These are phyloP conservation scores for Aspergillus kassunensis DNA, from an alignment of 495 filamentous ascomycete species.

Conservation along the genomic window DNA sequence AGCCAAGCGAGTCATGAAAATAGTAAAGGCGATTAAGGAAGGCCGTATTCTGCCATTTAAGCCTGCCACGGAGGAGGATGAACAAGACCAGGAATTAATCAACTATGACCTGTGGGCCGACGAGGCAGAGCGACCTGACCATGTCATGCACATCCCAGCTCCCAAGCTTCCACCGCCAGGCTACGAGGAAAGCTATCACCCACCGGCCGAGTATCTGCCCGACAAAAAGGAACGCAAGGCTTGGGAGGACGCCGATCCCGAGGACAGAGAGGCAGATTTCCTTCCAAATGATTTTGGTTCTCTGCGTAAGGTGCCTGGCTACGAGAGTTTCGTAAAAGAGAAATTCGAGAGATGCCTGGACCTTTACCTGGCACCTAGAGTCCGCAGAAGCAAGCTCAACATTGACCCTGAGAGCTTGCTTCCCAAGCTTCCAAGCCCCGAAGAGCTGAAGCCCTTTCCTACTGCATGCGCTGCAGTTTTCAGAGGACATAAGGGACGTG, in stretches of 20 bases:
- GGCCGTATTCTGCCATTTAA: conserved; percentile 91
- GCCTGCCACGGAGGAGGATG: conserved; percentile 68
- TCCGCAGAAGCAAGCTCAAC: conserved; percentile 89
- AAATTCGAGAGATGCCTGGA: conserved; percentile 94
- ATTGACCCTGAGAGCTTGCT: conserved; percentile 93
- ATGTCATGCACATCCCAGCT: conserved; percentile 93
- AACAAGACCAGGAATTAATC: conserved; percentile 63
- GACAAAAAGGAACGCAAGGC: conserved; percentile 74
- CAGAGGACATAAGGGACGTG: conserved; percentile 82
- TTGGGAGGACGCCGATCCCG: conserved; percentile 87
- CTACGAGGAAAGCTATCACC: conserved; percentile 93
- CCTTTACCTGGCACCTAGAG: conserved; percentile 87
- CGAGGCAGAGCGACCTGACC: conserved; percentile 75
- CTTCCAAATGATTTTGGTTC: conserved; percentile 76
- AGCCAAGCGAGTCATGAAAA: conserved; percentile 94
- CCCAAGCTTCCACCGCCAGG: conserved; percentile 92
- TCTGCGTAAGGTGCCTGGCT: conserved; percentile 89
- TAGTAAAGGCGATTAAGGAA: conserved; percentile 91
- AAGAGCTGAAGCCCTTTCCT: conserved; percentile 91
- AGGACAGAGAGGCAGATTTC: conserved; percentile 87
- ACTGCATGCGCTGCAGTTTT: conserved; percentile 81
- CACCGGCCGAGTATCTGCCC: conserved; percentile 91
- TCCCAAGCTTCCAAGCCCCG: conserved; percentile 90
- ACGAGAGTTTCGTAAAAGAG: conserved; percentile 85
- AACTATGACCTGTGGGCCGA: conserved; percentile 95